Percentiles rank a stretch among this genome's conserved stretches.
Conservation (phyloP, 164 flowering plant genomes). For the Macadamia tetraphylla region DNA sequence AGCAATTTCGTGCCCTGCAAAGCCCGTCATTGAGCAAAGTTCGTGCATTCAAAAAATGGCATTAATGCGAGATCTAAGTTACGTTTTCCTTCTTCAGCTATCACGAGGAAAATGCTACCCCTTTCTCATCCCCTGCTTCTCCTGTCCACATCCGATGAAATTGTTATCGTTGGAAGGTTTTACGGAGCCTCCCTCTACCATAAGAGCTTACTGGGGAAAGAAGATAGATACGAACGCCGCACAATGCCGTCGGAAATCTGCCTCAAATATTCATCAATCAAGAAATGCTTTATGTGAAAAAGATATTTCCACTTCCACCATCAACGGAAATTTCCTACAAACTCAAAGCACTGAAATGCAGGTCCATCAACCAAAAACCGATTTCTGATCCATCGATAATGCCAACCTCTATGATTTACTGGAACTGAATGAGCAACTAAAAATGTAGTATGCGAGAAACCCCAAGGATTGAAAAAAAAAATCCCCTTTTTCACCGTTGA, state of each 20-base stretch:
- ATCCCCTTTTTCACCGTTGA: too few relatives aligned
- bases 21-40: background rate
- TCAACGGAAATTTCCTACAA: background rate
- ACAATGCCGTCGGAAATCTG: too few relatives aligned
- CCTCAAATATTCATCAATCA: background rate
- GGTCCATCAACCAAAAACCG: background rate
- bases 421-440: too few relatives aligned
- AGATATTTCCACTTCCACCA: background rate
- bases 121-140: background rate
- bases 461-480: too few relatives aligned
- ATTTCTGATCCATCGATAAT: background rate
- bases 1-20: too few relatives aligned
- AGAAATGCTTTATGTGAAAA: background rate
- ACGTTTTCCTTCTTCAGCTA: background rate
- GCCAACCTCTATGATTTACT: background rate
- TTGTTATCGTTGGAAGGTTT: too few relatives aligned
- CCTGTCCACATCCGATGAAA: background rate
- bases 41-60: background rate
- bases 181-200: too few relatives aligned
- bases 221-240: too few relatives aligned
- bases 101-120: slow-evolving; percentile 1
- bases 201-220: too few relatives aligned
- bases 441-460: too few relatives aligned
- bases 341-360: background rate
- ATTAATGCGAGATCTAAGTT: slow-evolving; percentile 1